Base-by-base conservation (phyloP, 2,329 filamentous ascomycete species). In the Aureobasidium sp. region DNA sequence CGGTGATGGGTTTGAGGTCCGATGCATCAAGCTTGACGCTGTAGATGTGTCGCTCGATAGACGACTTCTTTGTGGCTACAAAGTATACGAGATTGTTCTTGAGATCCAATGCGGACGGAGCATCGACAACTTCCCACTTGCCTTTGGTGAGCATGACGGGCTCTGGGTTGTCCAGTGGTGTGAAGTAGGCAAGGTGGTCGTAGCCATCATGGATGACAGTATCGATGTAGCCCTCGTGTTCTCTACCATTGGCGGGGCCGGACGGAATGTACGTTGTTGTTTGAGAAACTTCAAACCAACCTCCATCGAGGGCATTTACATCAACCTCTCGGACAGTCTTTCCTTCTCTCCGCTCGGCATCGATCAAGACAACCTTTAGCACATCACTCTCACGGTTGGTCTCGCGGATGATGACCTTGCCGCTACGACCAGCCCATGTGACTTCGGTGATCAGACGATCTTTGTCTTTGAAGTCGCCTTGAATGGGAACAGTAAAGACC, bases 261-360 rank as follows among this genome's bases (percentile, higher is more conserved):
- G 90, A 89, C 1, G 94, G 94, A 61, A 99, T 86, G 69, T 88
- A 97, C 15, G 79, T 85, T 3, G 92, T 96, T 43, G 87, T 84
- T 67, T 96, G 87, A 0, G 90, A 90, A 43, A 96, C 90, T 74
- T 99, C 94, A 67, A 96, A 93, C 94, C 94, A 99, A 35, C 94
- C 95, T 23, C 92, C 92, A 71, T 99, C 94, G n/a, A 96, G 79
- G 61, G 87, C 81, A 65, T 85, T 83, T 51, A 96, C 84, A 71
- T 99, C 85, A 51, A 89, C 82, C 21, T 85, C 87, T 64, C 93
- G 82, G 50, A 96, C 85, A 0, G 89, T 87, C 72, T 87, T 88
- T 31, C 90, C 92, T 21, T 82, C 85, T 50, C 90, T 86, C 3
- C 80, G 76, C 23, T 78, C 75, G 5, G 94, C 88, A 70, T 99